Evolutionary conservation across 164 flowering plant species (phyloP).

Genomic region (Magnolia changhungtana): DNA sequence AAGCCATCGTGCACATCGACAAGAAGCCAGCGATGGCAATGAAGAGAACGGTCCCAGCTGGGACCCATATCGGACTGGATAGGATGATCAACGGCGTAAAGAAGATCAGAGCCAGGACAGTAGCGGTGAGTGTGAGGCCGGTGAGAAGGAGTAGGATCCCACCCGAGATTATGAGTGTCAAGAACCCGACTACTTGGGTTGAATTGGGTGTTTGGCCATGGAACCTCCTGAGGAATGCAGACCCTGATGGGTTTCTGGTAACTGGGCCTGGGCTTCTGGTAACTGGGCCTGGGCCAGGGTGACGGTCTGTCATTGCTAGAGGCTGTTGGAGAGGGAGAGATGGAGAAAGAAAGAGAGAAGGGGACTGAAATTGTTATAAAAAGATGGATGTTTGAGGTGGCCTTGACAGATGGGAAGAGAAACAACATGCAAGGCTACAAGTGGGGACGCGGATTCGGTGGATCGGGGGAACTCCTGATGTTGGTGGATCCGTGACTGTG

Average conservation of each 20-base stretch:
- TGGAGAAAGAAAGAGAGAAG: background rate
- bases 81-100: conserved; percentile 59
- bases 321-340: background rate
- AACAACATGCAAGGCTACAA: conserved; percentile 4
- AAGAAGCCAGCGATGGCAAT: conserved; percentile 37
- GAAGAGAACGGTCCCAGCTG: conserved; percentile 46
- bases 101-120: conserved; percentile 52
- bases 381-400: background rate
- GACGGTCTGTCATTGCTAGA: conserved; percentile 36
- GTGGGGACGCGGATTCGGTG: background rate
- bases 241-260: background rate
- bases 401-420: background rate
- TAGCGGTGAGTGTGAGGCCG: conserved; percentile 60
- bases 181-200: conserved; percentile 52
- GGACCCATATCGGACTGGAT: conserved; percentile 85
- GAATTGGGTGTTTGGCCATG: conserved; percentile 55
- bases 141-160: conserved; percentile 57
- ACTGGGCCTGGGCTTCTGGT: background rate
- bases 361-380: background rate
- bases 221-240: conserved; percentile 33
- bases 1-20: conserved; percentile 42
- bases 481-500: too few species aligned
- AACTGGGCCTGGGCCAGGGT: conserved; percentile 7
- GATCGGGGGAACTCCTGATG: background rate
- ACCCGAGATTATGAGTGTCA: conserved; percentile 57